A percentile compares a stretch with the other conserved stretches of the same genome.
phyloP scores from a whole-genome alignment of 108 stramenopile genomes.

The Fragilaria radians region DNA sequence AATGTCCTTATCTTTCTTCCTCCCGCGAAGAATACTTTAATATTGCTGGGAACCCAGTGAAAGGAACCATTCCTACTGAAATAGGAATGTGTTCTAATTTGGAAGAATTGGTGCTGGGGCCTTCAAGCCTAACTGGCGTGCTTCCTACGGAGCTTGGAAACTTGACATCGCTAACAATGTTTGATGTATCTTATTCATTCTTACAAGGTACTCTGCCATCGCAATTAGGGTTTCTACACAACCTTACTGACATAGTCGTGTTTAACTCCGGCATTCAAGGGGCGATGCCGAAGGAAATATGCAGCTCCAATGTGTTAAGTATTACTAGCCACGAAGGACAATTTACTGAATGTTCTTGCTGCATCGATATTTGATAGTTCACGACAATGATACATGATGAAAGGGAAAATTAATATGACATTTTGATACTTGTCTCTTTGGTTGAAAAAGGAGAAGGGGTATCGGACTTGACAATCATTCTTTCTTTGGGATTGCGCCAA shows the following conservation, averaged over 20 bases:
- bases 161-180: neutral
- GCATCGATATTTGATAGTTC: neutral
- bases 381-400: no score
- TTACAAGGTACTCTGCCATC: neutral
- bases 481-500: no score
- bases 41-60: neutral
- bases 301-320: neutral
- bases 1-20: neutral
- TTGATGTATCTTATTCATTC: neutral
- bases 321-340: neutral
- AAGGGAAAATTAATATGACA: no score
- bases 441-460: no score
- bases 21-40: neutral
- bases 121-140: neutral
- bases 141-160: neutral
- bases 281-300: neutral
- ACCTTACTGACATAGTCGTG: neutral
- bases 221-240: neutral
- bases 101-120: neutral
- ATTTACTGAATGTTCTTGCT: neutral
- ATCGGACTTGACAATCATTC: no score
- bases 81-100: neutral
- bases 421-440: no score
- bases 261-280: neutral
- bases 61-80: neutral